Conservation (phyloP, 1,139 yeast species). For the Candida albicans region DNA sequence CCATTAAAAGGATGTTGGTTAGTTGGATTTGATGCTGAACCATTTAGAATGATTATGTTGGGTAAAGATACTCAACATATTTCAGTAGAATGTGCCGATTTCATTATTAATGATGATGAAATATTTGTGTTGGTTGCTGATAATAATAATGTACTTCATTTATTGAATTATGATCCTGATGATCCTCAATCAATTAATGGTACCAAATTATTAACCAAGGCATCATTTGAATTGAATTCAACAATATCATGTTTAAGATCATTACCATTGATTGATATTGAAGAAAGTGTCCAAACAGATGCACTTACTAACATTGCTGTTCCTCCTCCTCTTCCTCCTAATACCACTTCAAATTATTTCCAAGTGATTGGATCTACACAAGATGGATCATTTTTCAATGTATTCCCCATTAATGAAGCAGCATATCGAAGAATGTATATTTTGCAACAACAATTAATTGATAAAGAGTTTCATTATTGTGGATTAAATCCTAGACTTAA, state of each 20-base stretch:
- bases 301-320: too few species aligned
- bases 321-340: not conserved
- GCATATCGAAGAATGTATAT: slow-evolving; percentile 80
- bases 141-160: slow-evolving; percentile 64
- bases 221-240: slow-evolving; percentile 71
- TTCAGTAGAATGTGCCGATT: slow-evolving; percentile 69
- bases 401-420: slow-evolving; percentile 75
- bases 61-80: slow-evolving; percentile 72
- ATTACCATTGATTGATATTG: slow-evolving; percentile 47
- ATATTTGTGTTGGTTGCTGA: slow-evolving; percentile 71
- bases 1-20: slow-evolving; percentile 77
- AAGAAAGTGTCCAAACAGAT: slow-evolving; percentile 10
- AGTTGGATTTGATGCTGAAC: slow-evolving; percentile 93
- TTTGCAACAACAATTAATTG: slow-evolving; percentile 83
- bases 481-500: slow-evolving; percentile 83
- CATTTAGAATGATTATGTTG: slow-evolving; percentile 77
- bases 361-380: slow-evolving; percentile 68
- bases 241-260: slow-evolving; percentile 58
- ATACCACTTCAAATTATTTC: slow-evolving; percentile 28
- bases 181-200: slow-evolving; percentile 84
- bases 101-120: slow-evolving; percentile 69
- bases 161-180: slow-evolving; percentile 89
- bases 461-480: slow-evolving; percentile 68
- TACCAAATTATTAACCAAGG: slow-evolving; percentile 65
- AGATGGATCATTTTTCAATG: slow-evolving; percentile 77